Base-by-base conservation (phyloP, 2,329 filamentous ascomycete species). In the Botrytis medusae region DNA sequence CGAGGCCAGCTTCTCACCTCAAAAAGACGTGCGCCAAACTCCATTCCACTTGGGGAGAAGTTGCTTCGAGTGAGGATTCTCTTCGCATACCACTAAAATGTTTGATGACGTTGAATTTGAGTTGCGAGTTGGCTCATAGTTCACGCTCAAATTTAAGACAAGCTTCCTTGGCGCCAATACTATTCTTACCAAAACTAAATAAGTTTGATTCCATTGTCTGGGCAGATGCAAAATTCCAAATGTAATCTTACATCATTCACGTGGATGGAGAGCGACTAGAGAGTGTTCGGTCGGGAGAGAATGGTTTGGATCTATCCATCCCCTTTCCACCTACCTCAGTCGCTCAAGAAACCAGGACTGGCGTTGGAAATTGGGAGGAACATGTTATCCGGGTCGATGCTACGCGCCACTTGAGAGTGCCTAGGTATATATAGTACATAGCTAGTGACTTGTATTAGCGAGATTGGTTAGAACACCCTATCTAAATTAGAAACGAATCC, bases 91-190 rank as follows among this genome's bases (percentile, higher is more conserved):
- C 32, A n/a, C 42, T 40, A 20, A 44, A 16, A 29, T 34, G 10
- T 72, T 25, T 51, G 46, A 72, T 67, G 70, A 67, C 70, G 70
- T 72, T 65, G 37, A 67, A 72, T 72, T 72, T 72, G 61, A 64
- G 46, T 67, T 67, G 22, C 18, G 37, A 44, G n/a, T n/a, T 57
- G n/a, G 46, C 12, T 68, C 16, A 29, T 37, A 40, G 7, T 57
- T 22, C 37, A 61, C 37, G 20, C 34, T 14, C 22, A 37, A 8
- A 29, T 42, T 44, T 3, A 34, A 64, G 44, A 72, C 70, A 72
- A 72, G 70, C 37, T 60, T 67, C 46, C 69, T 72, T 67, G 61
- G 70, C 70, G 61, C 61, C 37, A 67, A 67, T 67, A n/a, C 57
- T 61, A 29, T 67, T 29, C 60, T 22, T 22, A 42, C 48, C 65